phyloP scores from a whole-genome alignment of 306 rosid species.

The Quercus wislizeni region DNA sequence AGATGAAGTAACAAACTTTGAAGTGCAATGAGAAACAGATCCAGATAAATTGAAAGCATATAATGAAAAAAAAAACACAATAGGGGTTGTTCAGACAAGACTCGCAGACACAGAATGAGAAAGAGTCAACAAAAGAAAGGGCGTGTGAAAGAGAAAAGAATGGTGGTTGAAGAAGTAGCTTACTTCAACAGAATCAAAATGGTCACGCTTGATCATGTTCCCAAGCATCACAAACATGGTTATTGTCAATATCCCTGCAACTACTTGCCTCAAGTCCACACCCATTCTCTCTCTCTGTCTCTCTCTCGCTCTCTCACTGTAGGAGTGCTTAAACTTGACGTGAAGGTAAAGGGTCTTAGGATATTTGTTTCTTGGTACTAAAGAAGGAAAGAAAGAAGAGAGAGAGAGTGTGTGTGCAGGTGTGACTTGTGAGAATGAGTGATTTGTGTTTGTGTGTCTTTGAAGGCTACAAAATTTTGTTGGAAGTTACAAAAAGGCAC shows the following conservation, averaged over 20 bases:
- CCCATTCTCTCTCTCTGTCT: conserved; percentile 44
- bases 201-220: conserved; percentile 95
- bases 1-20: background rate
- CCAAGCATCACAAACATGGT: conserved; percentile 99
- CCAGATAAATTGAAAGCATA: background rate
- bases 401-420: too few species aligned
- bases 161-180: background rate
- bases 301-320: conserved; percentile 5
- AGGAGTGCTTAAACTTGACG: background rate
- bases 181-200: conserved; percentile 86
- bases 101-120: background rate
- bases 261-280: conserved; percentile 93
- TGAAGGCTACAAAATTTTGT: background rate
- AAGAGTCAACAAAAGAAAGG: background rate
- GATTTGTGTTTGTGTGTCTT: background rate
- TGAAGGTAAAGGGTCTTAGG: background rate
- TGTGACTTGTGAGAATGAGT: background rate
- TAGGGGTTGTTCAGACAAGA: background rate
- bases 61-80: background rate
- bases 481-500: conserved; percentile 2
- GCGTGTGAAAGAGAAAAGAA: background rate
- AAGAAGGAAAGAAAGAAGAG: too few species aligned
- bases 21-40: conserved; percentile 1
- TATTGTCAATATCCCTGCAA: conserved; percentile 81
- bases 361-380: too few species aligned